Conservation (phyloP, 2,329 filamentous ascomycete genomes). For the Kalaharituber pfeilii region DNA sequence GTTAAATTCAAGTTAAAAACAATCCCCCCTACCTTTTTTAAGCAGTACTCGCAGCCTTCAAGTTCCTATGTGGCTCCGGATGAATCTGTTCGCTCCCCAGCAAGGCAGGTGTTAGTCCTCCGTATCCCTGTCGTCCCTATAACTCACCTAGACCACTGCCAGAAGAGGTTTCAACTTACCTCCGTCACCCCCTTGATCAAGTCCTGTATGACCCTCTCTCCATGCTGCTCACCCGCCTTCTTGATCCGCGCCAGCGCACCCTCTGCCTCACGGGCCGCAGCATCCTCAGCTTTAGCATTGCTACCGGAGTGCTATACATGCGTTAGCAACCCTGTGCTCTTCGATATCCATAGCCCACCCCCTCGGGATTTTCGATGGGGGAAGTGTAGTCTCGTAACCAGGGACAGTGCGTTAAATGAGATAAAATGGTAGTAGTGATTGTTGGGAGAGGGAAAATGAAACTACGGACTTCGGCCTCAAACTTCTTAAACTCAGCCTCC, state of each 20-base stretch:
- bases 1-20: too few relatives aligned
- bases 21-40: too few relatives aligned
- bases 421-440: too few relatives aligned
- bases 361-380: too few relatives aligned
- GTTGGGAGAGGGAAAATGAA: too few relatives aligned
- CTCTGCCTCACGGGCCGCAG: conserved; percentile 67
- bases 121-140: background rate
- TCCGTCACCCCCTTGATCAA: conserved; percentile 72
- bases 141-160: background rate
- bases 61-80: conserved; percentile 31
- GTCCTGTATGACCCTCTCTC: conserved; percentile 63
- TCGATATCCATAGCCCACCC: too few relatives aligned
- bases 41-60: background rate
- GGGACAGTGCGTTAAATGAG: too few relatives aligned
- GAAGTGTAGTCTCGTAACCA: too few relatives aligned
- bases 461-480: conserved; percentile 66
- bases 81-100: conserved; percentile 28
- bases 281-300: conserved; percentile 65
- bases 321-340: too few relatives aligned
- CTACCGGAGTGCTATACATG: conserved; percentile 90
- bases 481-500: conserved; percentile 88
- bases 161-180: conserved; percentile 33
- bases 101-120: background rate
- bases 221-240: conserved; percentile 59
- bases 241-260: conserved; percentile 67